Evolutionary conservation across 805 yeast species (phyloP).

Genomic region (Ogataea saltuana): DNA sequence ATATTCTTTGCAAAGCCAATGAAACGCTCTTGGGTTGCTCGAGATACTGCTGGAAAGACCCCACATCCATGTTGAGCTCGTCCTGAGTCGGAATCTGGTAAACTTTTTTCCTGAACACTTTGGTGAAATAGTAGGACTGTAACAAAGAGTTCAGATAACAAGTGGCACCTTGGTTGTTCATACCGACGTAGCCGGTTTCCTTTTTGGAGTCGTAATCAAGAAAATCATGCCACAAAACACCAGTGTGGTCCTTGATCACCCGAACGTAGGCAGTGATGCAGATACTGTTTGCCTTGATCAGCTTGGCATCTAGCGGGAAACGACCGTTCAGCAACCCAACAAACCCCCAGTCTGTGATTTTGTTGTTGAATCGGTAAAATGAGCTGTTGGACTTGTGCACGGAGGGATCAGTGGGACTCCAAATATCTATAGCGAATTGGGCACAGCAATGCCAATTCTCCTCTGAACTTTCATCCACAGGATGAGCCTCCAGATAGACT

Average conservation of each 20-base stretch:
- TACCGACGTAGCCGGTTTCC: slow-evolving; percentile 88
- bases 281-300: slow-evolving; percentile 51
- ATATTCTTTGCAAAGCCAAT: slow-evolving; percentile 82
- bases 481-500: slow-evolving; percentile 77
- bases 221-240: slow-evolving; percentile 91
- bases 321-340: slow-evolving; percentile 66
- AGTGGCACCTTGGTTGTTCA: slow-evolving; percentile 97
- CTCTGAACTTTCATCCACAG: slow-evolving; percentile 32
- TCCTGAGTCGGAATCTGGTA: slow-evolving; percentile 83
- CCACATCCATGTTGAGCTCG: slow-evolving; percentile 41
- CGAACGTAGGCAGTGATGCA: slow-evolving; percentile 77
- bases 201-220: slow-evolving; percentile 81
- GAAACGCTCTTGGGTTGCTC: slow-evolving; percentile 60
- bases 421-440: slow-evolving; percentile 80
- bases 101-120: slow-evolving; percentile 77
- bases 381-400: slow-evolving; percentile 64
- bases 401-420: slow-evolving; percentile 74
- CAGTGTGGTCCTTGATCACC: slow-evolving; percentile 85
- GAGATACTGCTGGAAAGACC: slow-evolving; percentile 28
- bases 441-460: slow-evolving; percentile 84
- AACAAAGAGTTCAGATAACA: slow-evolving; percentile 91
- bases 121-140: slow-evolving; percentile 88
- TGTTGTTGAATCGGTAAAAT: slow-evolving; percentile 71
- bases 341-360: slow-evolving; percentile 96
- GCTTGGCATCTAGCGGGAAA: slow-evolving; percentile 35